Percentiles rank a stretch among this genome's conserved stretches.
These are phyloP conservation scores for Hygrophorus pudorinus DNA, from an alignment of 768 basidiomycete genomes.

Conservation along the genomic window DNA sequence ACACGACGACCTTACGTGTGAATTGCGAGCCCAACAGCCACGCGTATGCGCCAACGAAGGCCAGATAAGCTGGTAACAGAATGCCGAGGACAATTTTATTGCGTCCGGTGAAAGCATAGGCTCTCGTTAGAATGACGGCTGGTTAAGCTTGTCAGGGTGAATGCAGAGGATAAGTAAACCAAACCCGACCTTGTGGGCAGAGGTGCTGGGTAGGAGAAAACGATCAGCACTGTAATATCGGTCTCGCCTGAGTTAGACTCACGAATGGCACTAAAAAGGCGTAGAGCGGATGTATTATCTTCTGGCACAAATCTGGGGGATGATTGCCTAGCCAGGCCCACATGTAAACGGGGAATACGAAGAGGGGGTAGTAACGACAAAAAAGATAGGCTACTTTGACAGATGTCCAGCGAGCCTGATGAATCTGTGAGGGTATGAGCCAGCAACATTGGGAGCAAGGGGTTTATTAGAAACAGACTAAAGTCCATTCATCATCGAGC, in stretches of 20 bases:
- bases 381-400: constrained; percentile 15
- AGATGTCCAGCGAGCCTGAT: constrained; percentile 13
- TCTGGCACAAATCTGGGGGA: constrained; percentile 10
- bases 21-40: constrained; percentile 17
- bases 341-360: constrained; percentile 15
- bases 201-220: constrained; percentile 10
- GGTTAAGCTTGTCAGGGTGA: background rate
- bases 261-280: constrained; percentile 16
- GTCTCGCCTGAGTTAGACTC: constrained; percentile 1
- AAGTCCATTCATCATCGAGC: constrained; percentile 13
- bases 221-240: background rate
- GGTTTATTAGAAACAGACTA: constrained; percentile 9
- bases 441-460: background rate
- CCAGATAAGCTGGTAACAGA: constrained; percentile 11
- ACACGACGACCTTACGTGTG: constrained; percentile 7
- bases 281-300: constrained; percentile 14
- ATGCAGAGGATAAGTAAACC: background rate
- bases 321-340: constrained; percentile 18
- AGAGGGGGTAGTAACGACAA: constrained; percentile 19
- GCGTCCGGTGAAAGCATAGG: constrained; percentile 20
- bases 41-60: constrained; percentile 12
- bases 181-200: constrained; percentile 11
- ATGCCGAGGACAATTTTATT: constrained; percentile 5
- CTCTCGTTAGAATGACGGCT: constrained; percentile 17
- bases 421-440: constrained; percentile 10